Evolutionary conservation across 139 green algal species (phyloP).

Genomic region (Marvania coccoides): DNA sequence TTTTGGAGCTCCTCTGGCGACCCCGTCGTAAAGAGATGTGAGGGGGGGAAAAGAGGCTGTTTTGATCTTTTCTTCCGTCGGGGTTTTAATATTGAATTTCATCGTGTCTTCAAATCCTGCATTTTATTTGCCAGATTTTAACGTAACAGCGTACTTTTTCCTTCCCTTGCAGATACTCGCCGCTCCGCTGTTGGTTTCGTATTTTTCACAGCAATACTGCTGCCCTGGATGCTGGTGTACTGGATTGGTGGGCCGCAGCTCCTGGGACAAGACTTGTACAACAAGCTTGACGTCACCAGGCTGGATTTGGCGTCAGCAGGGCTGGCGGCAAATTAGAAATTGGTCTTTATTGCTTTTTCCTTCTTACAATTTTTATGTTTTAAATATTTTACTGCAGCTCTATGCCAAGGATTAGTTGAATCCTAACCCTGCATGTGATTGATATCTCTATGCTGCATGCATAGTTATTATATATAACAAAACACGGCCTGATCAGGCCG

Average conservation of each 20-base stretch:
- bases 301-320: background rate
- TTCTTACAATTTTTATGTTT: too few species aligned
- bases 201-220: constrained; percentile 20
- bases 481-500: too few species aligned
- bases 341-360: too few species aligned
- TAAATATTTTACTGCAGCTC: too few species aligned
- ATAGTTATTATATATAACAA: too few species aligned
- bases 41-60: too few species aligned
- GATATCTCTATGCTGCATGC: too few species aligned
- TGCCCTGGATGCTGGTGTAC: constrained; percentile 56
- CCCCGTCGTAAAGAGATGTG: constrained; percentile 39
- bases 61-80: too few species aligned
- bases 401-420: too few species aligned
- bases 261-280: constrained; percentile 9
- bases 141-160: background rate
- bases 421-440: too few species aligned
- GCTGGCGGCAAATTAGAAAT: too few species aligned
- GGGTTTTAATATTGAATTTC: background rate
- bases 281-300: background rate
- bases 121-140: background rate
- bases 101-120: background rate
- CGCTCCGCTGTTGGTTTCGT: constrained; percentile 32
- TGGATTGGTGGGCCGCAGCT: constrained; percentile 22
- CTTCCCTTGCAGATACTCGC: constrained; percentile 35
- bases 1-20: constrained; percentile 30